Evolutionary conservation across 2,329 filamentous ascomycete species (phyloP), one percentile per base, ranked within the genome.

Genomic region (Cytospora piceicola): DNA sequence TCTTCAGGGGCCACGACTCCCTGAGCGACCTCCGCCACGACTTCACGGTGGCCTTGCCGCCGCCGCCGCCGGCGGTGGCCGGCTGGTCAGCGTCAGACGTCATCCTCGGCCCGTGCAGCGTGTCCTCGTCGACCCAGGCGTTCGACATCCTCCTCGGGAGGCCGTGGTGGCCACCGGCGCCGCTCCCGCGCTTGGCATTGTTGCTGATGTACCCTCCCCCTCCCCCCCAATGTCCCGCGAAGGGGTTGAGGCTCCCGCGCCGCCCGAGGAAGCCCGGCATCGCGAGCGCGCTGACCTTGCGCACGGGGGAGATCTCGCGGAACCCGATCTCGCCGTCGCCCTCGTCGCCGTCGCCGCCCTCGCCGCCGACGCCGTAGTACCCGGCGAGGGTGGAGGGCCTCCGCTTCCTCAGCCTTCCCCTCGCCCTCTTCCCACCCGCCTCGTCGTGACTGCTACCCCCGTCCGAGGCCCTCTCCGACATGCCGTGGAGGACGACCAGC

Each of bases 41-140:
- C 51, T 58, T 57, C 36, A 54, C 46, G 55, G 30, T 57, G 29
- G 32, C 58, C 36, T 34, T 53, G 15, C 64, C 58, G 42, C 34
- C 36, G 32, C 52, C 32, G 12, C 5, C 42, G 24, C n/a, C 52
- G 65, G 6, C 11, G 32, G 60, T 64, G 68, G 72, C 30, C 70
- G 70, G 51, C 75, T n/a, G 70, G 69, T 74, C 75, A 51, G 70
- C 69, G 54, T 71, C 70, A 64, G 62, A 77, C 46, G 71, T 75
- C 58, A 82, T 71, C 69, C 74, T 76, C 12, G 82, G 81, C 5
- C 82, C 82, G 65, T 83, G 81, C n/a, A 82, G 74, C 62, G 77
- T 78, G 58, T 85, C 82, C 69, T 83, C 83, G 64, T 83, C 81
- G 32, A 83, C 80, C 82, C 81, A 85, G 22, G 77, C 58, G 27